Conservation (phyloP, 345 rosid genomes). For the Zanthoxylum bungeanum region DNA sequence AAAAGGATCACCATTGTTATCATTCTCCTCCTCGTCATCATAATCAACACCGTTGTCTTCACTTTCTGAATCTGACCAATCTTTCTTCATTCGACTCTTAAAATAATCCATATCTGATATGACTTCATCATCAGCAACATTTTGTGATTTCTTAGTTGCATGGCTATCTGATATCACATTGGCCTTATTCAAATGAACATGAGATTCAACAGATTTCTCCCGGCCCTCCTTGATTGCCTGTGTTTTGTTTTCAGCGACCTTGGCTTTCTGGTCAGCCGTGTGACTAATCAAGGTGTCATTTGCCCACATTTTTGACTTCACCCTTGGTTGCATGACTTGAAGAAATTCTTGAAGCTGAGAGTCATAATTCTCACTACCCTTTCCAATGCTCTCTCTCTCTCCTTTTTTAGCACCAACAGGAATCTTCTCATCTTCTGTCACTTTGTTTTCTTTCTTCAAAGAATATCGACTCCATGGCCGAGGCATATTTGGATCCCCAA, state of each 20-base stretch:
- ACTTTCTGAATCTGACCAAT: conserved; percentile 71
- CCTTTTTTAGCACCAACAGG: conserved; percentile 23
- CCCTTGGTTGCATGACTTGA: conserved; percentile 74
- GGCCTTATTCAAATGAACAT: conserved; percentile 24
- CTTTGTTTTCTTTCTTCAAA: conserved; percentile 38
- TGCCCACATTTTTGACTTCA: conserved; percentile 72
- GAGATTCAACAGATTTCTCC: conserved; percentile 19
- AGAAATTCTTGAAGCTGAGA: conserved; percentile 65
- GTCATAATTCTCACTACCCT: conserved; percentile 40
- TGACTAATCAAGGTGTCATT: conserved; percentile 54
- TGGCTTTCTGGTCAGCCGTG: conserved; percentile 18
- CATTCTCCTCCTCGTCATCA: conserved; percentile 19
- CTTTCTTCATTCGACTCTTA: conserved; percentile 79
- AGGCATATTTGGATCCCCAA: conserved; percentile 66
- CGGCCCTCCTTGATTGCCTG: conserved; percentile 26
- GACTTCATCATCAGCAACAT: conserved; percentile 40
- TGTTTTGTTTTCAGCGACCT: conserved; percentile 21
- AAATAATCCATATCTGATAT: conserved; percentile 85
- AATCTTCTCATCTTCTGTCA: conserved; percentile 18
- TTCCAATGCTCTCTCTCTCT: conserved; percentile 29
- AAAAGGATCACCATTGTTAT: conserved; percentile 18
- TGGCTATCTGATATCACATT: conserved; percentile 19
- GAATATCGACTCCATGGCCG: conserved; percentile 90
- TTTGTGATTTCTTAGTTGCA: conserved; percentile 28
- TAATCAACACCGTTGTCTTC: conserved; percentile 26